Percentiles rank a stretch among this genome's conserved stretches.
phyloP scores from a whole-genome alignment of 208 protist species.

The Trypanosoma avium region DNA sequence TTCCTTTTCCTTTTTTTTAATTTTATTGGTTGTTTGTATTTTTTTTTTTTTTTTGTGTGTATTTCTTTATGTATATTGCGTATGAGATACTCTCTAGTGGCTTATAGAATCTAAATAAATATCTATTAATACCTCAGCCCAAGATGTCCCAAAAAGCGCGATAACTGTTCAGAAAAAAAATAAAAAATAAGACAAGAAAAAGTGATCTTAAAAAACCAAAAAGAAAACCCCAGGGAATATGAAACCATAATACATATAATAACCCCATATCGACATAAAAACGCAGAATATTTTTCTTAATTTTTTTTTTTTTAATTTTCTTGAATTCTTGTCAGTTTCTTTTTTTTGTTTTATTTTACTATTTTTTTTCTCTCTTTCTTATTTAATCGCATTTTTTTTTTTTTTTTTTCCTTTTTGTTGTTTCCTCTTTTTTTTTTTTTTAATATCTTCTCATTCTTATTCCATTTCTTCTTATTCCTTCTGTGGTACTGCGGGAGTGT shows the following conservation, averaged over 20 bases:
- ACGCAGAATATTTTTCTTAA: not conserved
- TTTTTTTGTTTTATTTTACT: not conserved
- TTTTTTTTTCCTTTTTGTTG: not conserved
- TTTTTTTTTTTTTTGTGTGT: no score
- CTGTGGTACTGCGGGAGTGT: not conserved
- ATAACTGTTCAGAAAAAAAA: slow-evolving; percentile 6
- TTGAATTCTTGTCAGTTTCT: not conserved
- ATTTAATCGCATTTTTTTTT: not conserved
- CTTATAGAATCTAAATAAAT: no score
- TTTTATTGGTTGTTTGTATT: no score
- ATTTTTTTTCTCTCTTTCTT: not conserved
- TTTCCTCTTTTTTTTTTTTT: not conserved
- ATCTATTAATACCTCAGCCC: no score
- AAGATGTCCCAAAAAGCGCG: not conserved
- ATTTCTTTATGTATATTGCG: no score
- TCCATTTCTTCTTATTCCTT: not conserved
- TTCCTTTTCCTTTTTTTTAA: not conserved
- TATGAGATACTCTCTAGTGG: no score
- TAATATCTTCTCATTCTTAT: not conserved
- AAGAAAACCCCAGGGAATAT: not conserved
- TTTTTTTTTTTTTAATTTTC: not conserved
- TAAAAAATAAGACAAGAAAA: not conserved
- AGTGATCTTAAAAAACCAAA: not conserved
- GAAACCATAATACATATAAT: slow-evolving; percentile 1
- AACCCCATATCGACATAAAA: no score